A percentile compares a stretch with the other conserved stretches of the same genome.
phyloP scores from a whole-genome alignment of 2,329 filamentous ascomycete genomes.

The Stagonosporopsis rhizophila region DNA sequence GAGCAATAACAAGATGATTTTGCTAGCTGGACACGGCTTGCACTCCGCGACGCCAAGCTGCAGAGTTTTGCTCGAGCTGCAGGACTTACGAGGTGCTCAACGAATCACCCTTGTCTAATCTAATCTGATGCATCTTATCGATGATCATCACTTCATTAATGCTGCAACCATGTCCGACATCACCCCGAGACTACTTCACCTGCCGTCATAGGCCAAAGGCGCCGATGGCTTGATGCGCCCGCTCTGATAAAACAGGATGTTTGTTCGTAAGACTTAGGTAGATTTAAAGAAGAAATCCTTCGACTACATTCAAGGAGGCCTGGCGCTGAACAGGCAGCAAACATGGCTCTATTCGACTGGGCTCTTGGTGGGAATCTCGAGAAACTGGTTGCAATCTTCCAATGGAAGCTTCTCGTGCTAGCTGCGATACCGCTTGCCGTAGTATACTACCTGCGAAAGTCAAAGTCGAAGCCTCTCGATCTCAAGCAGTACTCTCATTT shows the following conservation, averaged over 20 bases:
- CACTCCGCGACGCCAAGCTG: slow-evolving; percentile 12
- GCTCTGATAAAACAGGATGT: not conserved
- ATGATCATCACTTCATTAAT: slow-evolving; percentile 13
- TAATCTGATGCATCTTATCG: slow-evolving; percentile 20
- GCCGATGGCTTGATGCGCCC: not conserved
- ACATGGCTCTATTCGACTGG: slow-evolving; percentile 1
- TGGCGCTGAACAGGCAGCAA: not conserved
- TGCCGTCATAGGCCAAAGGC: slow-evolving; percentile 4
- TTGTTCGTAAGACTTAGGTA: not conserved
- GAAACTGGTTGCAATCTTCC: not conserved
- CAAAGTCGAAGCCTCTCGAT: slow-evolving; percentile 9
- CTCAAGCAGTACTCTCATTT: slow-evolving; percentile 25
- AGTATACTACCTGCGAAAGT: not conserved
- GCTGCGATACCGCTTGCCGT: not conserved
- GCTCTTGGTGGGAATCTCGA: not conserved
- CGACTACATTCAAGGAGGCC: not conserved
- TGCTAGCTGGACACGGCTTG: slow-evolving; percentile 1
- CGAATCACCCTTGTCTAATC: slow-evolving; percentile 13
- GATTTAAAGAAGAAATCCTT: not conserved
- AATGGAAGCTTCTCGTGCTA: not conserved
- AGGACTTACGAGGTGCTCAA: not conserved
- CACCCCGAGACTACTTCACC: slow-evolving; percentile 6
- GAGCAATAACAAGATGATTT: not conserved
- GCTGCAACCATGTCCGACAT: slow-evolving; percentile 3
- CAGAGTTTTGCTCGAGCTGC: slow-evolving; percentile 16